Conservation (phyloP, 305 asterid species). For the Withania somnifera region DNA sequence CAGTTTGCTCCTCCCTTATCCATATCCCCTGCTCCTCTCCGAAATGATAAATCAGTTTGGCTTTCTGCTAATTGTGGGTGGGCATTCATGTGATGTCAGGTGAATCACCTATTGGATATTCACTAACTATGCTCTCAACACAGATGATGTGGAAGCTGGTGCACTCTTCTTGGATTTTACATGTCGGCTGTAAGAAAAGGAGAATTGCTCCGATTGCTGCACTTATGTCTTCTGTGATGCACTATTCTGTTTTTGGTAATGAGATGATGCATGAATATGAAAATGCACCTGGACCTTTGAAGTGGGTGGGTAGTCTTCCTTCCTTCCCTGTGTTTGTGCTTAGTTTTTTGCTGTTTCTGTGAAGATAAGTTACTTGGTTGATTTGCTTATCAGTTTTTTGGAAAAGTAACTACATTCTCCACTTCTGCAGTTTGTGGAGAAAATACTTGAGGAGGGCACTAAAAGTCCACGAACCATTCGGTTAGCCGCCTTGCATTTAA, state of each 20-base stretch:
- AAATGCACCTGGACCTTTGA: slow-evolving; percentile 71
- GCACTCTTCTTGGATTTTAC: slow-evolving; percentile 85
- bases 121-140: slow-evolving; percentile 8
- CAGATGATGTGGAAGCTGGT: slow-evolving; percentile 96
- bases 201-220: slow-evolving; percentile 98
- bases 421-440: slow-evolving; percentile 61
- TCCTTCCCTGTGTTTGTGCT: not conserved
- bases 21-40: not conserved
- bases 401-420: slow-evolving; percentile 6
- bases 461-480: slow-evolving; percentile 99
- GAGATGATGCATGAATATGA: slow-evolving; percentile 62
- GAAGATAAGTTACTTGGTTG: not conserved
- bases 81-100: not conserved
- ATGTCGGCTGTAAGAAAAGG: slow-evolving; percentile 84
- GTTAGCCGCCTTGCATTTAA: slow-evolving; percentile 82
- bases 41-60: not conserved
- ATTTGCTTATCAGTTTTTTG: not conserved
- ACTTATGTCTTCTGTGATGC: slow-evolving; percentile 81
- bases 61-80: not conserved
- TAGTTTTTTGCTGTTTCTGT: not conserved
- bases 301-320: slow-evolving; percentile 52
- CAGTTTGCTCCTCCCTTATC: not conserved
- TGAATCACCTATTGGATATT: not conserved
- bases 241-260: slow-evolving; percentile 63
- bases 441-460: slow-evolving; percentile 87